These are phyloP conservation scores for Solanum clarkiae DNA, from an alignment of 257 asterid genomes.

Conservation along the genomic window DNA sequence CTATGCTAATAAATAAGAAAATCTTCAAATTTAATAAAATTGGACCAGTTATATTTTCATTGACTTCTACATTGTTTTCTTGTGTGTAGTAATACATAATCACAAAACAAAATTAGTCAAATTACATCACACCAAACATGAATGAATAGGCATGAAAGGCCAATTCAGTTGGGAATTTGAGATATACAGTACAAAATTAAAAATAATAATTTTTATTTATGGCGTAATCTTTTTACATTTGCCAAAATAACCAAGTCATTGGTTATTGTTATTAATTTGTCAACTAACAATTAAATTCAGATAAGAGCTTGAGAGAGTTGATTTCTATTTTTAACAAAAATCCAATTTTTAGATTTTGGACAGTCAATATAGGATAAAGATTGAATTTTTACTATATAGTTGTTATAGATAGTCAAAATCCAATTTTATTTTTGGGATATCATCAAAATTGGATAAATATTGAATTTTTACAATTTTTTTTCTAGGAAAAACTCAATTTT, in stretches of 20 bases:
- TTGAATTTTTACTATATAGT: too few relatives aligned
- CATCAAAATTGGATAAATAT: neutral
- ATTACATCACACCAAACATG: neutral
- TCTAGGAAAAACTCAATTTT: neutral
- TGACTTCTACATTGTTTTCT: neutral
- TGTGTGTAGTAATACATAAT: neutral
- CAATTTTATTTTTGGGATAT: neutral
- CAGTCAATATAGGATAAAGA: too few relatives aligned
- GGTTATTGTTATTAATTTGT: neutral
- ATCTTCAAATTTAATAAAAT: too few relatives aligned
- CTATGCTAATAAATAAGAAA: neutral
- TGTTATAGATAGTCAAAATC: neutral
- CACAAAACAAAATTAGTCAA: neutral
- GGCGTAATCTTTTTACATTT: neutral
- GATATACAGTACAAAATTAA: neutral
- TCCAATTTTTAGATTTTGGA: too few relatives aligned
- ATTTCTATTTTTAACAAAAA: too few relatives aligned
- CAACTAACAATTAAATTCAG: neutral
- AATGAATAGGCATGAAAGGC: neutral
- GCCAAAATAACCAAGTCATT: neutral
- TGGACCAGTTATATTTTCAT: neutral
- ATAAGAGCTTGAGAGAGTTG: neutral
- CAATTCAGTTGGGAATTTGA: neutral
- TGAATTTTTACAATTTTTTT: neutral
- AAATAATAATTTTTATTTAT: neutral